Evolutionary conservation across 2,329 filamentous ascomycete species (phyloP), one percentile per base, ranked within the genome.

Genomic region (Fusarium lyarnte): DNA sequence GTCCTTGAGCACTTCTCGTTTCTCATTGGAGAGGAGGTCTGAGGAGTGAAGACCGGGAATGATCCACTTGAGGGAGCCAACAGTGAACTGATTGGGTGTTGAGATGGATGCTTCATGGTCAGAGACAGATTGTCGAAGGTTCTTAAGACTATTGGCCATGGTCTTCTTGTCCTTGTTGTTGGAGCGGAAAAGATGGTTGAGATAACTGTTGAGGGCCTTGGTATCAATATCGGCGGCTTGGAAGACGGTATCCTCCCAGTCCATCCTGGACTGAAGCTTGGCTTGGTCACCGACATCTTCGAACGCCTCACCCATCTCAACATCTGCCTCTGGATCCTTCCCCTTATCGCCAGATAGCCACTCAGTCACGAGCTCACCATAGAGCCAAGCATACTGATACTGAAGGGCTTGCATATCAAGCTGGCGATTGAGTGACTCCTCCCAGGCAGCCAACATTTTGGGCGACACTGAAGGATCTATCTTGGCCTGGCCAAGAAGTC

Each of bases 171-270:
- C 52, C 2, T 74, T 65, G 12, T 72, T 35, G 0, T 68, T 53
- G n/a, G 69, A 39, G n/a, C 79, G 78, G 66, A 88, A 87, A 2
- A 87, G 76, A 2, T 76, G 64, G 9, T 79, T 67, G 2, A 87
- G 78, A 62, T 87, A 87, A 1, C 70, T 49, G 5, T 77, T 69
- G 35, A 87, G 83, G 17, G 75, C 78, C 2, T 45, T 54, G 19
- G 80, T 78, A 58, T 88, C 80, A 4, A 85, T 78, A 1, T 78
- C 54, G 12, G 80, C 78, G 9, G 80, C 74, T 33, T 81, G 77
- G 57, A 88, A 87, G 7, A 85, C 84, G 35, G 79, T 80, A 8
- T 77, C 74, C 69, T 87, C 86, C 83, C 86, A 87, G 33, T 82
- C 74, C 19, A 75, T 75, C 21, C 71, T 74, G 4, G 77, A 70